Conservation (phyloP, 1,139 yeast species). For the Meyerozyma athensensis region DNA sequence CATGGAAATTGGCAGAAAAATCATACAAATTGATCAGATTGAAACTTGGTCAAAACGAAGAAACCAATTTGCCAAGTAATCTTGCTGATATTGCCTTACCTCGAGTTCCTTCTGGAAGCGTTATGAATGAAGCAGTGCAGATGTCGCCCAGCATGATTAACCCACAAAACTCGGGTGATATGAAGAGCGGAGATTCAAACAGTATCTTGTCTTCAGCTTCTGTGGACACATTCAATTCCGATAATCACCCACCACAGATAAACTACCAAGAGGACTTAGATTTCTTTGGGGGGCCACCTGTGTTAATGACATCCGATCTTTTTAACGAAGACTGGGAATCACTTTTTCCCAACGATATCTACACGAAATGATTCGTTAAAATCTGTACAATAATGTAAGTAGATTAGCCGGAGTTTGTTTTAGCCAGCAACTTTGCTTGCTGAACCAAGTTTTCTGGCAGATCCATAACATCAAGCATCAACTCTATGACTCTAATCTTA, state of each 20-base stretch:
- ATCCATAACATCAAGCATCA: slow-evolving; percentile 33
- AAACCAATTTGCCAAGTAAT: neutral
- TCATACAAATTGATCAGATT: slow-evolving; percentile 38
- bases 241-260: neutral
- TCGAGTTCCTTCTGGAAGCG: neutral
- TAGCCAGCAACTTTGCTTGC: slow-evolving; percentile 24
- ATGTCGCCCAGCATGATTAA: neutral
- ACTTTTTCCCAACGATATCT: slow-evolving; percentile 39
- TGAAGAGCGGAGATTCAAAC: neutral
- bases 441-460: slow-evolving; percentile 31
- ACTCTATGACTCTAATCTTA: slow-evolving; percentile 32
- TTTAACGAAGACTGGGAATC: slow-evolving; percentile 50
- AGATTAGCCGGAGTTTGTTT: slow-evolving; percentile 13
- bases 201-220: neutral
- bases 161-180: neutral
- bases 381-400: neutral
- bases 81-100: neutral
- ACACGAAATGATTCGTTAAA: slow-evolving; percentile 8
- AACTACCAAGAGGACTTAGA: slow-evolving; percentile 24
- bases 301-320: slow-evolving; percentile 48
- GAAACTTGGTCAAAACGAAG: slow-evolving; percentile 14
- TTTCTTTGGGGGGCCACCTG: slow-evolving; percentile 51
- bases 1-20: slow-evolving; percentile 49
- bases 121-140: neutral
- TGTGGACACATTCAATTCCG: slow-evolving; percentile 1